phyloP scores from a whole-genome alignment of 352 stramenopile genomes.

The Halophytophthora polymorphica region DNA sequence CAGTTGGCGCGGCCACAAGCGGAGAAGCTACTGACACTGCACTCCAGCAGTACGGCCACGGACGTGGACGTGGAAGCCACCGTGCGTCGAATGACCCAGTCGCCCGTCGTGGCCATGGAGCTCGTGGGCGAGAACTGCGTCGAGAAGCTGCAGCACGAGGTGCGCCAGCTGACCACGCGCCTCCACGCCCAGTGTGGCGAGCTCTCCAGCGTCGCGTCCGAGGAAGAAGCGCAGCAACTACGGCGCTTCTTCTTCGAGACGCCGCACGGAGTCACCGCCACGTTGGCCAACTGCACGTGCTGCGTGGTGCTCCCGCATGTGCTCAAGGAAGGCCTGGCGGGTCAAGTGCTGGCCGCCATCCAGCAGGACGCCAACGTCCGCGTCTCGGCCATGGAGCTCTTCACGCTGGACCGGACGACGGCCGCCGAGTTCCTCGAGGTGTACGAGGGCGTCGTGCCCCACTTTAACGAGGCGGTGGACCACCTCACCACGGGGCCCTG shows the following conservation, averaged over 20 bases:
- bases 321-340: conserved; percentile 81
- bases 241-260: conserved; percentile 65
- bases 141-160: conserved; percentile 54
- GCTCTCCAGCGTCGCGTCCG: conserved; percentile 46
- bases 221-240: conserved; percentile 55
- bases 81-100: conserved; percentile 35
- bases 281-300: conserved; percentile 88
- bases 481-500: conserved; percentile 87
- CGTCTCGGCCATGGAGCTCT: conserved; percentile 88
- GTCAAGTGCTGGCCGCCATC: conserved; percentile 85
- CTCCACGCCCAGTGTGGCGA: conserved; percentile 42
- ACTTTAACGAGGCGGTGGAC: conserved; percentile 88
- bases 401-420: conserved; percentile 82
- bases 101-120: conserved; percentile 65
- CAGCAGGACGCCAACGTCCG: conserved; percentile 53
- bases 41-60: conserved; percentile 23
- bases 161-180: conserved; percentile 34
- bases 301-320: conserved; percentile 92
- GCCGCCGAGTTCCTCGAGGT: conserved; percentile 92
- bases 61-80: conserved; percentile 30
- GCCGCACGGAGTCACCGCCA: conserved; percentile 56
- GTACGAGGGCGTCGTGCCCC: conserved; percentile 89
- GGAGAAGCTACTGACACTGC: conserved; percentile 53
- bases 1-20: conserved; percentile 40
- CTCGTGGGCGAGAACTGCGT: conserved; percentile 75